A percentile compares a stretch with the other conserved stretches of the same genome.
phyloP scores from a whole-genome alignment of 2,329 filamentous ascomycete species.

The Xylaria sp. region DNA sequence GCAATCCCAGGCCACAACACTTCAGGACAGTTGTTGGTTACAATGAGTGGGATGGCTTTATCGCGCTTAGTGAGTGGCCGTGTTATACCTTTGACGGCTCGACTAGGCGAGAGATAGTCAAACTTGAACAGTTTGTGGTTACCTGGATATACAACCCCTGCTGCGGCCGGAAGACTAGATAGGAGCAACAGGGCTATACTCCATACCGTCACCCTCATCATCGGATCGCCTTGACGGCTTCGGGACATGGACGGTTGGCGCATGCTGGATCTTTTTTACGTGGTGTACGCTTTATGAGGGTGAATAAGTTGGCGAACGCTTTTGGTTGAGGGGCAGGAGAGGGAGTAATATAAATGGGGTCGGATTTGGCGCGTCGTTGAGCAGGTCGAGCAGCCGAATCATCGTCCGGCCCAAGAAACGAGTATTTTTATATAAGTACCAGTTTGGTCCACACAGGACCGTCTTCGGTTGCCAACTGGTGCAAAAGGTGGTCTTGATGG shows the following conservation, averaged over 20 bases:
- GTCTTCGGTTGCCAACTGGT: not conserved
- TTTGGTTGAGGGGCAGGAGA: not conserved
- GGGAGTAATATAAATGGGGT: slow-evolving; percentile 9
- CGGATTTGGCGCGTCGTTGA: slow-evolving; percentile 13
- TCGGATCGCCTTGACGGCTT: slow-evolving; percentile 9
- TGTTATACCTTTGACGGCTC: slow-evolving; percentile 38
- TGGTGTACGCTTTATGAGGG: not conserved
- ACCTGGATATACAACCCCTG: slow-evolving; percentile 46
- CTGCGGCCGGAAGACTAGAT: slow-evolving; percentile 29
- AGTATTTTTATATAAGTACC: slow-evolving; percentile 1
- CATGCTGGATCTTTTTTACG: slow-evolving; percentile 35
- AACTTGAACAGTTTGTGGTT: slow-evolving; percentile 47
- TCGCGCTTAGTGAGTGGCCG: slow-evolving; percentile 46
- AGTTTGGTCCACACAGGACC: not conserved
- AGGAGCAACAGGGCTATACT: slow-evolving; percentile 36
- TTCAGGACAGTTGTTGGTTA: slow-evolving; percentile 77
- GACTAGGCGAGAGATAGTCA: slow-evolving; percentile 44
- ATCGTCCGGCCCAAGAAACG: slow-evolving; percentile 28
- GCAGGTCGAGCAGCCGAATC: slow-evolving; percentile 15
- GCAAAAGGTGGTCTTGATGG: not conserved
- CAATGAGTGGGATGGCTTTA: slow-evolving; percentile 64
- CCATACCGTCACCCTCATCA: slow-evolving; percentile 20
- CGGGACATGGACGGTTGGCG: slow-evolving; percentile 6
- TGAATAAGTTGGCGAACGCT: not conserved
- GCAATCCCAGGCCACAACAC: slow-evolving; percentile 80